Percentiles rank a stretch among this genome's conserved stretches.
Evolutionary conservation across 345 rosid genomes (phyloP).

Genomic region (Salix dunnii): DNA sequence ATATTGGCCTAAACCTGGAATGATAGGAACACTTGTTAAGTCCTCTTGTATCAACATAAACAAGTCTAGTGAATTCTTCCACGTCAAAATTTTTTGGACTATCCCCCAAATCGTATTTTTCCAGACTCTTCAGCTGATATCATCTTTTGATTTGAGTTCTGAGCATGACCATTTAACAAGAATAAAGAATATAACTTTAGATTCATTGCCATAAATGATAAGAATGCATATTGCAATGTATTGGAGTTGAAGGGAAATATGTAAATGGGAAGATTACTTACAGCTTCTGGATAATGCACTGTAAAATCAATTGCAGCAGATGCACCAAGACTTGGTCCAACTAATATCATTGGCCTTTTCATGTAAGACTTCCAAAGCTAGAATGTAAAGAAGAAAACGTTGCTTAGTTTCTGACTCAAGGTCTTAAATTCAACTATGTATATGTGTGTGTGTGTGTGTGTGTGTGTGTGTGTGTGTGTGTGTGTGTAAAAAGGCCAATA

Average conservation of each 20-base stretch:
- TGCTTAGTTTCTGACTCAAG: constrained; percentile 7
- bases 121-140: not conserved
- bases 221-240: not conserved
- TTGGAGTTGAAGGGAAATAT: not conserved
- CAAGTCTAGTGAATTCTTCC: not conserved
- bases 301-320: constrained; percentile 88
- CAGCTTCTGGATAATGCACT: constrained; percentile 76
- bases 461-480: too few species aligned
- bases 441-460: too few species aligned
- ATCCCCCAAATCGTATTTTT: not conserved
- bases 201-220: not conserved
- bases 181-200: not conserved
- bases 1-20: not conserved
- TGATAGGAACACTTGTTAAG: not conserved
- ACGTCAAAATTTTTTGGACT: not conserved
- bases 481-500: too few species aligned
- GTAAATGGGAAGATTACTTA: constrained; percentile 26
- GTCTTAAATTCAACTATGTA: not conserved
- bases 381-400: constrained; percentile 9
- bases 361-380: constrained; percentile 88
- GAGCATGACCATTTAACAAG: not conserved
- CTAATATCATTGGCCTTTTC: constrained; percentile 69
- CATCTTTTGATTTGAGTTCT: not conserved
- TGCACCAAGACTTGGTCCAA: constrained; percentile 97
- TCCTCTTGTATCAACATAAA: not conserved